Evolutionary conservation across 2,329 filamentous ascomycete genomes (phyloP), one percentile per base, ranked within the genome.

Genomic region (Macroventuria anomochaeta): DNA sequence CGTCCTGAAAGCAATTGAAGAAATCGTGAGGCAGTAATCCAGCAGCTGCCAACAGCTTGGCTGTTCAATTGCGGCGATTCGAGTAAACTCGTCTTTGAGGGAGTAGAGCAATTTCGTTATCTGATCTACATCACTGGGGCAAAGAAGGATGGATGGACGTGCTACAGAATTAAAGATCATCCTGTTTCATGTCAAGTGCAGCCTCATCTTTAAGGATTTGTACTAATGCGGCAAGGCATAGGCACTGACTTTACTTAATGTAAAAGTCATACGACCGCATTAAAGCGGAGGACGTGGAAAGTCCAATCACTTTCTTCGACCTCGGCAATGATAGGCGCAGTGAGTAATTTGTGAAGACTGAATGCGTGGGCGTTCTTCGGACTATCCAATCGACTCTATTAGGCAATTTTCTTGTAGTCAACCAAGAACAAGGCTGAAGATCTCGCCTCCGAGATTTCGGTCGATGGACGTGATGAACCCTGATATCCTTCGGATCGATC

Each of bases 401-500:
- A 3, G 18, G 18, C 8, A 38, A 25, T 38, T 32, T 15, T 20
- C 13, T n/a, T 37, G 32, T 18, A 38, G 32, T 43, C 23, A 26
- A 20, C 17, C 13, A 32, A 21, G 39, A 4, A 17, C 3, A 20
- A 40, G 48, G 28, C 28, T 29, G 25, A 39, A 8, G 15, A 26
- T 23, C 23, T 46, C 32, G 28, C 29, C 17, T 39, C 40, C 34
- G 34, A n/a, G 8, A 13, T 33, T 33, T 18, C n/a, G 40, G 28
- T 44, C 15, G 21, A 46, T 29, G 40, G 28, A 21, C n/a, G 26
- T 28, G 2, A 32, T 12, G 17, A 32, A 11, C 17, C 6, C 11
- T 41, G 28, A 11, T 33, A 15, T 13, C 23, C 8, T 18, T 37
- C 38, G 23, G 31, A 49, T 47, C 44, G 44, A 49, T 42, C 31